Percentiles rank a stretch among this genome's conserved stretches.
Evolutionary conservation across 345 rosid species (phyloP).

Genomic region (Pistacia atlantica): DNA sequence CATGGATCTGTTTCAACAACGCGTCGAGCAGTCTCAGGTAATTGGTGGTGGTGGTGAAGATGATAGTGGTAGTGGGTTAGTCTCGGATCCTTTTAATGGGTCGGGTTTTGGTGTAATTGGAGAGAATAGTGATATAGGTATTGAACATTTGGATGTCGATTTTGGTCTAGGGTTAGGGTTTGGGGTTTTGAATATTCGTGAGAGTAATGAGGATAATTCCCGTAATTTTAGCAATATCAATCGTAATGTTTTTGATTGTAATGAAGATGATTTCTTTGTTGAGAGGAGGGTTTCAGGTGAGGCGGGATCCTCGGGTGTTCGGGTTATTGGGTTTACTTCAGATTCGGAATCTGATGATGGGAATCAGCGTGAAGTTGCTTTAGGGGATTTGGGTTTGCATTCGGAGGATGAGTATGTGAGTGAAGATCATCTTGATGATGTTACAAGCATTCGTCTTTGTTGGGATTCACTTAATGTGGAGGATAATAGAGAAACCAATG

Average conservation of each 20-base stretch:
- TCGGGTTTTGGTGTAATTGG: constrained; percentile 49
- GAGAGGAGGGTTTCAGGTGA: constrained; percentile 50
- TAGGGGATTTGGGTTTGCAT: constrained; percentile 39
- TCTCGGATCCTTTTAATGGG: constrained; percentile 39
- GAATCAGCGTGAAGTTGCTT: constrained; percentile 34
- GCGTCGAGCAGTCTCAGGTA: constrained; percentile 82
- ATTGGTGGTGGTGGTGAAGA: constrained; percentile 22
- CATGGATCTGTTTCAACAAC: constrained; percentile 90
- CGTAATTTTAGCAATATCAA: background rate
- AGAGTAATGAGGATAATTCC: constrained; percentile 4
- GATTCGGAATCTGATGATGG: constrained; percentile 36
- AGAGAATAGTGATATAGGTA: constrained; percentile 33
- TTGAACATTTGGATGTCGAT: constrained; percentile 44
- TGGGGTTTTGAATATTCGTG: constrained; percentile 35
- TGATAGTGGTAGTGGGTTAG: constrained; percentile 20
- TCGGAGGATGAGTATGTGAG: constrained; percentile 56
- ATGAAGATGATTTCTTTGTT: constrained; percentile 51
- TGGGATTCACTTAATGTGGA: constrained; percentile 84
- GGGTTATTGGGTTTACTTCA: constrained; percentile 45
- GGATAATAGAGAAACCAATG: constrained; percentile 57
- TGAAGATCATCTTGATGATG: constrained; percentile 49
- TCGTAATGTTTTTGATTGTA: constrained; percentile 15
- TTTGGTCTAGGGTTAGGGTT: constrained; percentile 53
- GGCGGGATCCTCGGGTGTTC: constrained; percentile 33
- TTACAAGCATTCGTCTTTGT: constrained; percentile 53